A percentile compares a stretch with the other conserved stretches of the same genome.
phyloP scores from a whole-genome alignment of 805 yeast genomes.

The Candida khao-thaluensis region DNA sequence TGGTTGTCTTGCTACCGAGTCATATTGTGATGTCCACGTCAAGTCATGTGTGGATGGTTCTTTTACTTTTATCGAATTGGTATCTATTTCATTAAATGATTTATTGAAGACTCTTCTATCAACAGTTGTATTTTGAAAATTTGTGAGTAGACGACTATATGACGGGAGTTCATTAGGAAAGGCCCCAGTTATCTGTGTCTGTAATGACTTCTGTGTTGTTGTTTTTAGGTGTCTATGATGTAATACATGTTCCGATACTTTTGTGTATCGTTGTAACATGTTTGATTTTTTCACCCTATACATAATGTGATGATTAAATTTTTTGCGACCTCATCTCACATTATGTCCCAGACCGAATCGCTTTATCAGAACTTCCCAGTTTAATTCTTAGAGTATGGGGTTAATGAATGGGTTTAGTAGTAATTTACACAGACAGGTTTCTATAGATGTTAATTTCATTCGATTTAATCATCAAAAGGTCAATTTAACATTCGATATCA shows the following conservation, averaged over 20 bases:
- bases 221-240: constrained; percentile 1
- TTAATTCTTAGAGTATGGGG: too few species aligned
- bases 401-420: too few species aligned
- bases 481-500: too few species aligned
- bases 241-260: neutral
- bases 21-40: constrained; percentile 43
- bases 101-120: constrained; percentile 5
- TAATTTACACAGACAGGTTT: too few species aligned
- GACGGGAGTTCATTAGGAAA: constrained; percentile 2
- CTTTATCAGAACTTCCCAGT: too few species aligned
- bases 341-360: too few species aligned
- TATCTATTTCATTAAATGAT: constrained; percentile 15
- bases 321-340: constrained; percentile 4
- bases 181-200: neutral
- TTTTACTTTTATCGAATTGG: neutral
- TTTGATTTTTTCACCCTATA: constrained; percentile 6
- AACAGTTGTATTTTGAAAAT: neutral
- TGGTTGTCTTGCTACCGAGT: constrained; percentile 41
- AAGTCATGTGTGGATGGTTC: constrained; percentile 1
- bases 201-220: constrained; percentile 2
- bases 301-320: constrained; percentile 3
- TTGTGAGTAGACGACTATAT: constrained; percentile 4
- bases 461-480: too few species aligned
- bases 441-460: too few species aligned
- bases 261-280: neutral